These are phyloP conservation scores for Epichloe sylvatica DNA, from an alignment of 2,329 filamentous ascomycete genomes.

Conservation along the genomic window DNA sequence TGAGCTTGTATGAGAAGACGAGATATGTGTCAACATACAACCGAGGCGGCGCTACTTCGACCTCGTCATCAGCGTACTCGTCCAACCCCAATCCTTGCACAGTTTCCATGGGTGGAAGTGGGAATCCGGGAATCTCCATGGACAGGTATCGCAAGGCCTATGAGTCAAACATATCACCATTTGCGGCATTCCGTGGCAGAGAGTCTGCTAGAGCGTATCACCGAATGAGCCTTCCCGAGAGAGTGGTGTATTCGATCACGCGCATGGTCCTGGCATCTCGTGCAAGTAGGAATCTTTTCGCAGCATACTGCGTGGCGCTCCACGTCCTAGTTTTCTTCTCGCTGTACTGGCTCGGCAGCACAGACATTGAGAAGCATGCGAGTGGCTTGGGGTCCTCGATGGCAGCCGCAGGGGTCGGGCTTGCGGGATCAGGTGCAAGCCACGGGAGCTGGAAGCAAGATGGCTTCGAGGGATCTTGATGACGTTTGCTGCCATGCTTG, in stretches of 20 bases:
- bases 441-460: constrained; percentile 52
- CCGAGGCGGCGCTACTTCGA: constrained; percentile 46
- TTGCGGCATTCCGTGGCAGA: constrained; percentile 86
- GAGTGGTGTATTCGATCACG: constrained; percentile 80
- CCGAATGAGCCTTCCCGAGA: constrained; percentile 82
- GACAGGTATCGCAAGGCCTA: constrained; percentile 87
- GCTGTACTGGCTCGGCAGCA: constrained; percentile 68
- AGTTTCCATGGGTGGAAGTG: constrained; percentile 42
- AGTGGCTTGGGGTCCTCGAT: constrained; percentile 39
- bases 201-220: constrained; percentile 85
- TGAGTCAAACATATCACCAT: constrained; percentile 89
- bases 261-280: constrained; percentile 81
- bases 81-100: constrained; percentile 65
- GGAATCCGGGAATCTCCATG: constrained; percentile 49
- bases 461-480: constrained; percentile 34
- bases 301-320: constrained; percentile 75
- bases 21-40: constrained; percentile 92
- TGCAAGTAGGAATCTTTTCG: constrained; percentile 86
- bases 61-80: constrained; percentile 51
- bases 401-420: constrained; percentile 30
- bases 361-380: constrained; percentile 49
- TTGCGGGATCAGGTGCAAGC: constrained; percentile 22
- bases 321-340: constrained; percentile 79
- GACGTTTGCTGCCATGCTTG: background rate
- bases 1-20: constrained; percentile 94